Evolutionary conservation across 2,329 filamentous ascomycete genomes (phyloP), one percentile per base, ranked within the genome.

Genomic region (Trichoderma cornu-damae): DNA sequence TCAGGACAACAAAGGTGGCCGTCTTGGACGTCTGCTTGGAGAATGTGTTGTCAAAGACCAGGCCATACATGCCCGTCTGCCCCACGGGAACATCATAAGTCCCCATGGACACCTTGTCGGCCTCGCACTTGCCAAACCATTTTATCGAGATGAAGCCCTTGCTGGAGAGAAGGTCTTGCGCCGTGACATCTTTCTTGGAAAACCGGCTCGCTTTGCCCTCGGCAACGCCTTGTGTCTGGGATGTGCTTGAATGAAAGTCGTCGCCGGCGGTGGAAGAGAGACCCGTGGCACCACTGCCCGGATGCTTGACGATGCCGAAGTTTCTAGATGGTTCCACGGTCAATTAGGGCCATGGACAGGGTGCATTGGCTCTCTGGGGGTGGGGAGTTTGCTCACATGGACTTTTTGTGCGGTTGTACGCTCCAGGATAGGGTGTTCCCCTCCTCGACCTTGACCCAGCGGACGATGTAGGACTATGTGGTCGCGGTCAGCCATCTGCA

Each of bases 31-130:
- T 87, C 71, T 87, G 89, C 75, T 96, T 97, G 60, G 92, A 96
- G 70, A 99, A 99, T 26, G 94, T 99, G 69, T 99, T 99, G 81
- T 99, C 94, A 68, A 99, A 96, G 30, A 97, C 90, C 60, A 99
- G 78, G 57, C 92, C 94, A 70, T 96, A 99, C 84, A 96, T 96
- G 68, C 94, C 94, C 22, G 86, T 89, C 62, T 94, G 85, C 32
- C 84, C 85, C 6, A 77, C 67, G 0, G 77, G 77, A 22, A 97
- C 89, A 68, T 96, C 88, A 69, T 90, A 90, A 18, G 87, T 94
- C 30, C 93, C 94, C 72, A 93, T 90, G 18, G 90, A 89, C 50
- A 96, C 91, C 75, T 94, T 93, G 75, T 97, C 93, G 35, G 94
- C 92, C 73, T 97, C 93, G 72, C 91, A 97, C 78, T 93, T 96